phyloP scores from a whole-genome alignment of 805 yeast genomes.

The Starmerella potacharoeniae region DNA sequence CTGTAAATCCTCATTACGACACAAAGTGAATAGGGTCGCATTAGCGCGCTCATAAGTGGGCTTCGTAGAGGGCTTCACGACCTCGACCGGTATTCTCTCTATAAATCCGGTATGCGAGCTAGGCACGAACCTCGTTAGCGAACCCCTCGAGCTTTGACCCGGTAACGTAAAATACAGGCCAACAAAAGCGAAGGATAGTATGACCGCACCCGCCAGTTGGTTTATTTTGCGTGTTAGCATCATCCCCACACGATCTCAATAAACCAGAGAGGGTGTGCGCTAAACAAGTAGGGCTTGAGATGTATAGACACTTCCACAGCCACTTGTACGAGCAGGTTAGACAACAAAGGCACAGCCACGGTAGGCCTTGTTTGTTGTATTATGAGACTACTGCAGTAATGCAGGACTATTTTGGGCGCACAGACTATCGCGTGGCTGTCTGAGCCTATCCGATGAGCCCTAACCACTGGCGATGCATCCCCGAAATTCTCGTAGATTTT shows the following conservation, averaged over 20 bases:
- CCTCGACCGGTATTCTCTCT: background rate
- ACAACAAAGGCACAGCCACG: no score
- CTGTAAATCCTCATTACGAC: conserved; percentile 65
- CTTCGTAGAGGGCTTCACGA: background rate
- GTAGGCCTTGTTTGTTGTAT: no score
- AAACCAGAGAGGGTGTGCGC: no score
- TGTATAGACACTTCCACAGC: no score
- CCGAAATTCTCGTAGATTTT: background rate
- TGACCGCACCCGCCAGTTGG: background rate
- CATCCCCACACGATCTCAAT: background rate
- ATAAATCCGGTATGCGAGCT: background rate
- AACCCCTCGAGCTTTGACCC: background rate
- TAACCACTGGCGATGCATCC: background rate
- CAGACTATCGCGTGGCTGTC: background rate
- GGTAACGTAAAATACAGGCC: background rate
- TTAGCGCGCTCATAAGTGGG: conserved; percentile 35
- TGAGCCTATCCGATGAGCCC: background rate
- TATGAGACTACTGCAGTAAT: no score
- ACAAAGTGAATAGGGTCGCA: conserved; percentile 76
- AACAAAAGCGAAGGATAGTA: background rate
- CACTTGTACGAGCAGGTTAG: no score
- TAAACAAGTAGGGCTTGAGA: no score
- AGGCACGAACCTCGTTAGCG: background rate
- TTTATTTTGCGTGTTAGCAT: background rate
- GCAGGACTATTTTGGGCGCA: background rate